Percentiles rank a stretch among this genome's conserved stretches.
phyloP scores from a whole-genome alignment of 768 basidiomycete species.

The Boletus rex-veris region DNA sequence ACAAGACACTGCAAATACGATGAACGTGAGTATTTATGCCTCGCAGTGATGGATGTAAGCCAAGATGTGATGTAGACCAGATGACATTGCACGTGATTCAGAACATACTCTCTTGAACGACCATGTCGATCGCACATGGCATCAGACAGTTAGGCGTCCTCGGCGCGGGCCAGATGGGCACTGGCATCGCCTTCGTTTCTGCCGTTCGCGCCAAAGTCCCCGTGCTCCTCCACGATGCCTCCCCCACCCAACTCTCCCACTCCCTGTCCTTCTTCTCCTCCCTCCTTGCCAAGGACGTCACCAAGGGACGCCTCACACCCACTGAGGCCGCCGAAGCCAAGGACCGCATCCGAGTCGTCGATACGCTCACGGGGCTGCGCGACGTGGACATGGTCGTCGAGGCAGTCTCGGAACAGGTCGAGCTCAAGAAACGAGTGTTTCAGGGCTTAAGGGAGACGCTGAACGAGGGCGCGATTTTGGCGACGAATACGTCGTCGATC shows the following conservation, averaged over 20 bases:
- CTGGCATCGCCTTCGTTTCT: slow-evolving; percentile 87
- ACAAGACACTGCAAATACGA: no score
- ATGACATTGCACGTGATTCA: no score
- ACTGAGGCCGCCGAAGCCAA: slow-evolving; percentile 72
- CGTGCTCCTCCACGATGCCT: slow-evolving; percentile 82
- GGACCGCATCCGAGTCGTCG: slow-evolving; percentile 59
- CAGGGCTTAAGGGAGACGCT: slow-evolving; percentile 61
- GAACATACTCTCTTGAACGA: neutral
- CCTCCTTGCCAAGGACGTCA: slow-evolving; percentile 84
- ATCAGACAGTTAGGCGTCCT: slow-evolving; percentile 75
- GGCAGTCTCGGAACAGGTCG: slow-evolving; percentile 85
- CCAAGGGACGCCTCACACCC: slow-evolving; percentile 70
- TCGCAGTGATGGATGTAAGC: no score
- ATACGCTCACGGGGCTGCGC: slow-evolving; percentile 56
- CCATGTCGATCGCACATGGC: slow-evolving; percentile 56
- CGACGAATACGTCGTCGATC: slow-evolving; percentile 92
- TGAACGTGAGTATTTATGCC: no score
- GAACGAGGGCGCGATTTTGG: slow-evolving; percentile 74
- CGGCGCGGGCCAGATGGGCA: slow-evolving; percentile 86
- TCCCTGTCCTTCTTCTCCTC: slow-evolving; percentile 75
- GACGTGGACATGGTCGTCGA: slow-evolving; percentile 93
- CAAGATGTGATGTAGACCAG: no score
- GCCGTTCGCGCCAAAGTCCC: slow-evolving; percentile 83
- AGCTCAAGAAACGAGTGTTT: slow-evolving; percentile 79
- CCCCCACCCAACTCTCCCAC: slow-evolving; percentile 65